Conservation (phyloP, 2,329 filamentous ascomycete species). For the Diaporthe sp. region DNA sequence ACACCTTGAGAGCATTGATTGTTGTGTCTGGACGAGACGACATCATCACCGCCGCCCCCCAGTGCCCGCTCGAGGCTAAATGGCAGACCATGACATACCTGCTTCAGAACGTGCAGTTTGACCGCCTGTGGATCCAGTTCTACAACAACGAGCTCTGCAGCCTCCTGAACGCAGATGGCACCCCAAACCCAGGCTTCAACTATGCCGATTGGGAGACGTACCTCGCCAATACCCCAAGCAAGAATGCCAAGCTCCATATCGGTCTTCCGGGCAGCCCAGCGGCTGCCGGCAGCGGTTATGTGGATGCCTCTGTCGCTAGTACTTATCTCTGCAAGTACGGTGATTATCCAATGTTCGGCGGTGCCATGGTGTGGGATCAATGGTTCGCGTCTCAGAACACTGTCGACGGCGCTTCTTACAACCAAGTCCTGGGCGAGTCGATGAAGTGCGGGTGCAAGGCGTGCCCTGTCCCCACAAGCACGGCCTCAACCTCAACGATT, state of each 20-base stretch:
- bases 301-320: conserved; percentile 42
- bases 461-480: conserved; percentile 35
- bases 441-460: conserved; percentile 36
- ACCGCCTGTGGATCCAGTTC: conserved; percentile 61
- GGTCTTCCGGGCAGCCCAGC: conserved; percentile 52
- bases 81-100: conserved; percentile 60
- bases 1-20: conserved; percentile 43
- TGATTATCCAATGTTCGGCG: conserved; percentile 48
- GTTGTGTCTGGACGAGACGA: conserved; percentile 38
- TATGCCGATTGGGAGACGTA: conserved; percentile 53
- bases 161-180: conserved; percentile 48
- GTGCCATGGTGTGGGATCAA: conserved; percentile 54
- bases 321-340: conserved; percentile 45
- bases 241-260: conserved; percentile 55
- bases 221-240: conserved; percentile 51
- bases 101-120: conserved; percentile 55
- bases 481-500: conserved; percentile 36
- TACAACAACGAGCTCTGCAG: conserved; percentile 62
- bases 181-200: conserved; percentile 51
- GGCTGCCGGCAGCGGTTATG: conserved; percentile 48
- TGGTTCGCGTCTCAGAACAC: conserved; percentile 43
- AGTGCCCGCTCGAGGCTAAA: conserved; percentile 55
- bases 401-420: conserved; percentile 44
- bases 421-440: conserved; percentile 46
- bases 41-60: conserved; percentile 56